Evolutionary conservation across 1,139 yeast genomes (phyloP).

Genomic region (Meyerozyma sp.): DNA sequence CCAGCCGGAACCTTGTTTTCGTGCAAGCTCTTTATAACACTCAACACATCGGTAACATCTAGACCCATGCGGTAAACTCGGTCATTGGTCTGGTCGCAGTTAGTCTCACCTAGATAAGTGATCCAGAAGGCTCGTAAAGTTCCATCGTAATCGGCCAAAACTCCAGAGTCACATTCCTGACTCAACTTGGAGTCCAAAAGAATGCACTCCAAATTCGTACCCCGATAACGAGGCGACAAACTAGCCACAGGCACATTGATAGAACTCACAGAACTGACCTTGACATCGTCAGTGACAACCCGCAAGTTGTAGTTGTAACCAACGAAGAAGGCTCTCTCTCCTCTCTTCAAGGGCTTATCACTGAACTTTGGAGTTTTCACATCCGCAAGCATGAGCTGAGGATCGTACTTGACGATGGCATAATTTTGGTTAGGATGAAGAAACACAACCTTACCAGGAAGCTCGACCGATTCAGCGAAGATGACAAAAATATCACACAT

Average conservation of each 20-base stretch:
- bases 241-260: constrained; percentile 68
- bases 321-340: constrained; percentile 69
- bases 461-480: constrained; percentile 79
- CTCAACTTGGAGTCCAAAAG: constrained; percentile 69
- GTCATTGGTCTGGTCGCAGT: constrained; percentile 43
- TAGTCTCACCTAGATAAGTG: constrained; percentile 68
- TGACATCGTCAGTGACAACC: constrained; percentile 69
- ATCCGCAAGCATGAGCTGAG: constrained; percentile 44
- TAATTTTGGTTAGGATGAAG: constrained; percentile 87
- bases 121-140: constrained; percentile 81
- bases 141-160: constrained; percentile 74
- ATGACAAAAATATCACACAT: constrained; percentile 73
- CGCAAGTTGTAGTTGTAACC: constrained; percentile 75
- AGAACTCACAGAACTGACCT: constrained; percentile 71
- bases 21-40: constrained; percentile 48
- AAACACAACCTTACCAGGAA: constrained; percentile 77
- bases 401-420: constrained; percentile 81
- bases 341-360: constrained; percentile 57
- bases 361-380: constrained; percentile 60
- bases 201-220: constrained; percentile 75
- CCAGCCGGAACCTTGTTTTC: constrained; percentile 41
- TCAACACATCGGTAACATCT: constrained; percentile 60
- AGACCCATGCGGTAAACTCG: constrained; percentile 74
- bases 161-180: constrained; percentile 75
- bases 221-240: constrained; percentile 75